phyloP scores from a whole-genome alignment of 768 basidiomycete genomes.

The Tricholoma furcatifolium region DNA sequence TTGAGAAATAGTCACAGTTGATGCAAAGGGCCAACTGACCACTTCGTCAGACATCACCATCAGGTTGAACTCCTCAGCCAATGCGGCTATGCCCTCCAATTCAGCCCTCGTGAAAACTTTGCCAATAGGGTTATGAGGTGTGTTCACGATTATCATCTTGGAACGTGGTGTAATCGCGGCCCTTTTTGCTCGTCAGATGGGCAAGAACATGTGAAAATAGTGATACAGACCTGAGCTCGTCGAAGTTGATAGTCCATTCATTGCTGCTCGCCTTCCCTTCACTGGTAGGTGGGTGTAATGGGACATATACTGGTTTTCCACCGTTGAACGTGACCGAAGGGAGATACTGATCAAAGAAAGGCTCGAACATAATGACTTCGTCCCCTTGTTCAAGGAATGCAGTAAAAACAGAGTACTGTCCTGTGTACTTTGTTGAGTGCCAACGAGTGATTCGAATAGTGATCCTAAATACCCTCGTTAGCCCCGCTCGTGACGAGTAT shows the following conservation, averaged over 20 bases:
- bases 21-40: slow-evolving; percentile 43
- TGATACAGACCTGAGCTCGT: slow-evolving; percentile 69
- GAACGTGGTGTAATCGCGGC: slow-evolving; percentile 83
- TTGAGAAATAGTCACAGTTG: slow-evolving; percentile 4
- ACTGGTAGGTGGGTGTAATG: slow-evolving; percentile 80
- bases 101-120: slow-evolving; percentile 90
- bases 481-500: slow-evolving; percentile 96
- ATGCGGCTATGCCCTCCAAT: slow-evolving; percentile 77
- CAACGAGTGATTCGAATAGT: not conserved
- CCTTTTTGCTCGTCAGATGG: slow-evolving; percentile 32
- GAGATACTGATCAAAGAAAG: slow-evolving; percentile 96
- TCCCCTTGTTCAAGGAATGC: slow-evolving; percentile 92
- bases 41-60: slow-evolving; percentile 97
- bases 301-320: slow-evolving; percentile 91
- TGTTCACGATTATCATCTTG: slow-evolving; percentile 95
- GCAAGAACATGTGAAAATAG: not conserved
- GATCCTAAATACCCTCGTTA: slow-evolving; percentile 74
- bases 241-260: slow-evolving; percentile 90
- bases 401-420: slow-evolving; percentile 90
- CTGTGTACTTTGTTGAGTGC: slow-evolving; percentile 35
- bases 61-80: slow-evolving; percentile 91
- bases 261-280: slow-evolving; percentile 51
- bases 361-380: slow-evolving; percentile 98
- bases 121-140: slow-evolving; percentile 97
- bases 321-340: slow-evolving; percentile 93